These are phyloP conservation scores for Lasiosphaeria hispida DNA, from an alignment of 495 filamentous ascomycete species.

Conservation along the genomic window DNA sequence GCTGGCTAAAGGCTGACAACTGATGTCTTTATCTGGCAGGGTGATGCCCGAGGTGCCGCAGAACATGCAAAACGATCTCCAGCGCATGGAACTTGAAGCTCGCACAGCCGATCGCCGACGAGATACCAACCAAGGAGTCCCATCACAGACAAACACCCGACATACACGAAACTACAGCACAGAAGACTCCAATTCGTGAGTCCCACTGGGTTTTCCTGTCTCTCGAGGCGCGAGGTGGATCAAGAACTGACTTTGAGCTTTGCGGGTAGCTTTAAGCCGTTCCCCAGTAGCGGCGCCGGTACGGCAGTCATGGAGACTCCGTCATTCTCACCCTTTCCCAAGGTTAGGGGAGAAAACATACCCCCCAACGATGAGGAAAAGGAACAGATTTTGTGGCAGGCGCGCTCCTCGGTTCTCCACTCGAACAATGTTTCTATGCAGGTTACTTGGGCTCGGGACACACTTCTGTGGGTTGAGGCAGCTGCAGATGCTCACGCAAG, in stretches of 20 bases:
- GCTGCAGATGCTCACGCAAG: constrained; percentile 64
- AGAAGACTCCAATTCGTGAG: constrained; percentile 28
- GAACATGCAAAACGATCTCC: constrained; percentile 88
- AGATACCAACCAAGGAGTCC: constrained; percentile 33
- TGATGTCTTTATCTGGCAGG: constrained; percentile 32
- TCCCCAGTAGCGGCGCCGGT: constrained; percentile 31
- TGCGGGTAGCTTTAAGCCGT: constrained; percentile 47
- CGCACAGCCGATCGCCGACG: constrained; percentile 43
- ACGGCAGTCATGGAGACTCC: constrained; percentile 55
- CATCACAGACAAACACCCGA: constrained; percentile 14
- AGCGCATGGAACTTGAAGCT: constrained; percentile 82
- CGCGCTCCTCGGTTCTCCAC: constrained; percentile 77
- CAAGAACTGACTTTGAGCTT: constrained; percentile 20
- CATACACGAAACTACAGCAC: constrained; percentile 17
- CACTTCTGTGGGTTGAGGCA: constrained; percentile 83
- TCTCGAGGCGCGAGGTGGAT: too few relatives aligned
- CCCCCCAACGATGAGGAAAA: constrained; percentile 93
- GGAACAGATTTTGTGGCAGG: constrained; percentile 79
- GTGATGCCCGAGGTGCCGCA: constrained; percentile 60
- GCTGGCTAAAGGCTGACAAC: constrained; percentile 18
- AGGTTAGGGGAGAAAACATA: constrained; percentile 81
- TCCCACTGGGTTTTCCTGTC: background rate
- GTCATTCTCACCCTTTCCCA: constrained; percentile 89
- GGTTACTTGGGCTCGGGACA: constrained; percentile 92
- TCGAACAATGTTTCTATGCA: constrained; percentile 97